Base-by-base conservation (phyloP, 345 rosid genomes). In the Litchi chinensis region DNA sequence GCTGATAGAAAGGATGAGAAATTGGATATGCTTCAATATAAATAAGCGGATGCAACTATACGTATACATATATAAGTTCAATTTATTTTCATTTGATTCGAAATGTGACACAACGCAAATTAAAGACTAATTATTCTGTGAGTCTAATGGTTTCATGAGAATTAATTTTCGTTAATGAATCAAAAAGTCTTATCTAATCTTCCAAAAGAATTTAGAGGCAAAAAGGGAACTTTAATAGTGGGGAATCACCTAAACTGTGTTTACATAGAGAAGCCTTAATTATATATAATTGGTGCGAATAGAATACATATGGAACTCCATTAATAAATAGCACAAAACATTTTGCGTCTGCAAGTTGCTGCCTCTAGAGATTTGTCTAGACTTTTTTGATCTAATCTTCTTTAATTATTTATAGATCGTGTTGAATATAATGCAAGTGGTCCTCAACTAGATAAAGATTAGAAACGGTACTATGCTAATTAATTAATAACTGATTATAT, bases 291-390 rank as follows among this genome's bases (percentile, higher is more conserved):
- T 50, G 56, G 24, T 65, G 46, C 5, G 56, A 28, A 74, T 80
- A 77, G 74, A 83, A 81, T 80, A 81, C 74, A 32, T 32, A 32
- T 32, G 37, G 63, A 79, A 46, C 52, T 71, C 60, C 65, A 76
- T 60, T 69, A 74, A 68, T 71, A 71, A 80, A 72, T 71, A 54
- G 2, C 73, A 64, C 15, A 70, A 71, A 77, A 65, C 75, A 75
- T 74, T 74, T 79, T 32, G 82, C 87, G 83, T 83, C 72, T 82
- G 64, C 84, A 80, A 83, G 87, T 79, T 85, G 86, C 86, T 85
- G 71, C 84, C 82, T 79, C 80, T 65, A 32, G 32, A 77, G 86
- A 84, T 86, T 65, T 73, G 87, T 60, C 78, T 41, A 62, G 32
- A 83, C 80, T 79, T 83, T 83, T 80, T 77, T 50, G 60, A 85